Evolutionary conservation across 495 filamentous ascomycete species (phyloP).

Genomic region (Immersiella caudata): DNA sequence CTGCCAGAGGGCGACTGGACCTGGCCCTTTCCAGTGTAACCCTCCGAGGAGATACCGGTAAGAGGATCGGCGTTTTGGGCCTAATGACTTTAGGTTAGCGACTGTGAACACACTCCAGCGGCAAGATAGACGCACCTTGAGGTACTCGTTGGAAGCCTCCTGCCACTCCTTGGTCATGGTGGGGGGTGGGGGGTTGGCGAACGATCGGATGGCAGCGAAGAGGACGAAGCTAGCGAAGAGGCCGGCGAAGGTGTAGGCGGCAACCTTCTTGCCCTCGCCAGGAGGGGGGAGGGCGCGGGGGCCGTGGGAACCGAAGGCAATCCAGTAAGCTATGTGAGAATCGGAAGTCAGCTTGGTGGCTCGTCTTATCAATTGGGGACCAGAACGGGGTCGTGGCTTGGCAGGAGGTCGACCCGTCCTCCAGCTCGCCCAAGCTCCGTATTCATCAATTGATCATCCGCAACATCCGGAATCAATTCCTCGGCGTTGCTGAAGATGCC

Average conservation of each 20-base stretch:
- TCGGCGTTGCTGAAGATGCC: neutral
- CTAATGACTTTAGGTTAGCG: conserved; percentile 48
- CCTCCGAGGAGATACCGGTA: conserved; percentile 79
- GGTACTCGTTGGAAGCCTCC: conserved; percentile 87
- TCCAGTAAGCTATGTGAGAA: conserved; percentile 81
- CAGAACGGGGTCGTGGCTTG: neutral
- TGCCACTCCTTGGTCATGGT: conserved; percentile 97
- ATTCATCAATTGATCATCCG: conserved; percentile 16
- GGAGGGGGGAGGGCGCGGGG: conserved; percentile 80
- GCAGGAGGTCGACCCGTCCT: neutral
- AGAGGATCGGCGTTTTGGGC: conserved; percentile 86
- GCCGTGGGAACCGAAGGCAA: conserved; percentile 94
- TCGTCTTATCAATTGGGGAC: neutral
- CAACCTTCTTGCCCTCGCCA: conserved; percentile 76
- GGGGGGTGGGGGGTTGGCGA: conserved; percentile 69
- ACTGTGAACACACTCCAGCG: neutral
- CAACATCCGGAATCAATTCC: conserved; percentile 14
- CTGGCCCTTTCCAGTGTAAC: conserved; percentile 78
- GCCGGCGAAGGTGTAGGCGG: conserved; percentile 68
- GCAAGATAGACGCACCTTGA: conserved; percentile 62
- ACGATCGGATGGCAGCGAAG: conserved; percentile 65
- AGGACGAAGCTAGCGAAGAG: conserved; percentile 61
- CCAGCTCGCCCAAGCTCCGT: conserved; percentile 16
- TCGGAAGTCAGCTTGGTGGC: conserved; percentile 9
- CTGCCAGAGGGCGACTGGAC: conserved; percentile 67